phyloP scores from a whole-genome alignment of 257 asterid genomes.

The Hygrophila difformis region DNA sequence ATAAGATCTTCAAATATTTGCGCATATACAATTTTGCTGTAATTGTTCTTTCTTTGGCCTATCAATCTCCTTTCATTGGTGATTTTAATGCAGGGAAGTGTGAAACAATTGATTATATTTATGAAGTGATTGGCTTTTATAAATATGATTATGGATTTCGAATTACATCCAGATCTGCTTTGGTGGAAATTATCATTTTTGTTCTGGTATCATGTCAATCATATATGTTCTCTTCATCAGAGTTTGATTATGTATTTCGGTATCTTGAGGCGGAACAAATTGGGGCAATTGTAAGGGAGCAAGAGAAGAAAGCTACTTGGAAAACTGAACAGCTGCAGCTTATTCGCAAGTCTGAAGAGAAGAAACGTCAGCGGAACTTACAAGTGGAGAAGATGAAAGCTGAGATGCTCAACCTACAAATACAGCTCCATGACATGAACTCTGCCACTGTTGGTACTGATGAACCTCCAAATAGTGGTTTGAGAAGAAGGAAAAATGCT shows the following conservation, averaged over 20 bases:
- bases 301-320: constrained; percentile 97
- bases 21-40: constrained; percentile 84
- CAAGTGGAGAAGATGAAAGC: constrained; percentile 99
- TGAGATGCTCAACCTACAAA: constrained; percentile 96
- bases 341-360: constrained; percentile 87
- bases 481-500: constrained; percentile 58
- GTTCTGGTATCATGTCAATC: constrained; percentile 91
- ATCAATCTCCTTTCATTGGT: constrained; percentile 91
- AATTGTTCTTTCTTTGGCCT: constrained; percentile 91
- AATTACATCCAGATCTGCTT: constrained; percentile 94
- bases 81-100: constrained; percentile 73
- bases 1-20: constrained; percentile 75
- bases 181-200: constrained; percentile 90
- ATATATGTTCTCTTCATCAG: constrained; percentile 92
- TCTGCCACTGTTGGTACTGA: constrained; percentile 41
- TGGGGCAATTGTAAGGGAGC: constrained; percentile 94
- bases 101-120: constrained; percentile 76
- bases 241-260: constrained; percentile 93
- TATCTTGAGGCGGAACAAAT: constrained; percentile 99
- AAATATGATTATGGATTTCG: constrained; percentile 96
- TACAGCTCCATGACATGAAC: constrained; percentile 74
- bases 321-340: constrained; percentile 86
- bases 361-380: constrained; percentile 74
- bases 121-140: constrained; percentile 92
- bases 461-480: constrained; percentile 52